Conservation (phyloP, 225 moss, liverwort and hornwort genomes). For the Thuidium tamariscinum region DNA sequence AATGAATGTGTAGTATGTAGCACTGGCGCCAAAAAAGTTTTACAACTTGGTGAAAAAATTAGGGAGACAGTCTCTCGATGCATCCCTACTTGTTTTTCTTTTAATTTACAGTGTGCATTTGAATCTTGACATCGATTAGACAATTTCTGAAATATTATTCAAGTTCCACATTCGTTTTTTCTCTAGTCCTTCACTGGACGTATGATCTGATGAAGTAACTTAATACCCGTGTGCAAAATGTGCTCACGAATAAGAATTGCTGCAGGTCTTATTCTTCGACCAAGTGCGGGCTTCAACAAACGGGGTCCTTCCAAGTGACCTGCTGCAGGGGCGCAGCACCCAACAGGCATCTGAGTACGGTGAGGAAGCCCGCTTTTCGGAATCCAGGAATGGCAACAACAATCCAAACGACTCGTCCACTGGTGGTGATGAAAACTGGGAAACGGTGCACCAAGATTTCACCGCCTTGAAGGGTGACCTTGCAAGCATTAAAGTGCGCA, state of each 20-base stretch:
- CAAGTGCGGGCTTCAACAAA: constrained; percentile 51
- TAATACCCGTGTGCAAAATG: neutral
- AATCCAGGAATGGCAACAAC: neutral
- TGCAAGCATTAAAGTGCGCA: constrained; percentile 55
- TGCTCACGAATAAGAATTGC: neutral
- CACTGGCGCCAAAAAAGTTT: neutral
- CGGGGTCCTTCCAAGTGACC: constrained; percentile 35
- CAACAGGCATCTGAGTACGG: constrained; percentile 29
- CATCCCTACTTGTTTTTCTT: neutral
- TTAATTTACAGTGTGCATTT: neutral
- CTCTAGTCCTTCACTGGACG: neutral
- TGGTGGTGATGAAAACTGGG: constrained; percentile 55
- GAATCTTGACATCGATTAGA: neutral
- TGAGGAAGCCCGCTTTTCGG: constrained; percentile 13
- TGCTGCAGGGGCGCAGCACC: constrained; percentile 28
- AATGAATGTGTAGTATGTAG: neutral
- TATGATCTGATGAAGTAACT: neutral
- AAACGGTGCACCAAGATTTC: constrained; percentile 61
- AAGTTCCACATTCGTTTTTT: neutral
- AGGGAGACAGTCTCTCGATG: neutral
- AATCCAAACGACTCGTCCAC: neutral
- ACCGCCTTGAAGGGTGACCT: constrained; percentile 62
- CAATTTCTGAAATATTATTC: neutral
- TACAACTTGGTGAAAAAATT: neutral
- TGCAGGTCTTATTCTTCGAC: constrained; percentile 73